phyloP scores from a whole-genome alignment of 352 stramenopile species.

The Globisporangium apiculatum region DNA sequence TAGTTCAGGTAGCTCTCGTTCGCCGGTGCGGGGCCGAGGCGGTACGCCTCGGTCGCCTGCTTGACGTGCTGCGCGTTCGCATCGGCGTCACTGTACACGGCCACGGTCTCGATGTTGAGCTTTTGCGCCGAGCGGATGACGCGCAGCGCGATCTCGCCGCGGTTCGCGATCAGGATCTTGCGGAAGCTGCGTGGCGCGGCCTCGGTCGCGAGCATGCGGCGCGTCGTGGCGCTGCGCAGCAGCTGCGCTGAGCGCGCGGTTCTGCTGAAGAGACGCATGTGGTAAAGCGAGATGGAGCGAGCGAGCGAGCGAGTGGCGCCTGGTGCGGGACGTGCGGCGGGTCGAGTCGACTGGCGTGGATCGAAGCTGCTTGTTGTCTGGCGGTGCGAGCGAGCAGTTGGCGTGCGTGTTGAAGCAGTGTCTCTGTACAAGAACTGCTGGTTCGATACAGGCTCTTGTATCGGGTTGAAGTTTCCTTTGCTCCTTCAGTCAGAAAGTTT shows the following conservation, averaged over 20 bases:
- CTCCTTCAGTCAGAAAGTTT: too few relatives aligned
- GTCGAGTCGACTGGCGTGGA: too few relatives aligned
- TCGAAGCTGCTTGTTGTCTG: too few relatives aligned
- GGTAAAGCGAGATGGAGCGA: background rate
- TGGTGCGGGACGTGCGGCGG: too few relatives aligned
- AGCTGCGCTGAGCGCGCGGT: constrained; percentile 10
- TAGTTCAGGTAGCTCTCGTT: constrained; percentile 77
- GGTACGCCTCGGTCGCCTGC: constrained; percentile 63
- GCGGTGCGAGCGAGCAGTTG: too few relatives aligned
- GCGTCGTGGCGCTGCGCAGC: constrained; percentile 4
- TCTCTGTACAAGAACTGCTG: too few relatives aligned
- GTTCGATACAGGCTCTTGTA: too few relatives aligned
- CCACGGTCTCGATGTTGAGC: constrained; percentile 88
- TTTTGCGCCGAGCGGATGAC: constrained; percentile 79
- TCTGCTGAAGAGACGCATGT: constrained; percentile 11
- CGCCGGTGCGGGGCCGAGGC: constrained; percentile 54
- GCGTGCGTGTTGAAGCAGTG: too few relatives aligned
- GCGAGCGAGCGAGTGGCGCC: too few relatives aligned
- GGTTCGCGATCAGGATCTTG: constrained; percentile 91
- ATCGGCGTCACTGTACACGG: constrained; percentile 88
- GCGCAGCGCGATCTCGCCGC: constrained; percentile 87
- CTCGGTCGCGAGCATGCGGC: constrained; percentile 21
- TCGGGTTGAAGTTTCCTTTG: too few relatives aligned
- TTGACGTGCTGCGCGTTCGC: constrained; percentile 70
- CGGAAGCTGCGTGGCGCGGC: constrained; percentile 43